A percentile compares a stretch with the other conserved stretches of the same genome.
These are phyloP conservation scores for Phaeosphaeriaceae sp. DNA, from an alignment of 2,329 filamentous ascomycete genomes.

Conservation along the genomic window DNA sequence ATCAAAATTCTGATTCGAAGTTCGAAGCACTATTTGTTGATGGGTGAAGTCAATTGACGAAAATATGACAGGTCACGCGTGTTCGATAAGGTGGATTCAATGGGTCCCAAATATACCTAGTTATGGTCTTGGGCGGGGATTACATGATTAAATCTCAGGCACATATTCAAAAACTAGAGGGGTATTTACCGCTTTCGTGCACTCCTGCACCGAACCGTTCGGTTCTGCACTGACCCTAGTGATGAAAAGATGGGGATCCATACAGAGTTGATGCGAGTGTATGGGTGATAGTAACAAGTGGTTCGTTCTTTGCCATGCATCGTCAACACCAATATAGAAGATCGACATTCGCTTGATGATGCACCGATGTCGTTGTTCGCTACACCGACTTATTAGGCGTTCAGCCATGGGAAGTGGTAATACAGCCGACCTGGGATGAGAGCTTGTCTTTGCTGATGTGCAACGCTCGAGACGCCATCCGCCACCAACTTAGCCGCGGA, in stretches of 20 bases:
- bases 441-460: constrained; percentile 11
- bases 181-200: constrained; percentile 21
- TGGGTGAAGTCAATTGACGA: neutral
- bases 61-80: constrained; percentile 5
- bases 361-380: constrained; percentile 24
- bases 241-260: constrained; percentile 17
- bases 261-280: constrained; percentile 20
- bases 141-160: neutral
- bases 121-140: neutral
- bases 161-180: too few relatives aligned
- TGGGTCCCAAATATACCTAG: neutral
- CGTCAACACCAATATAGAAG: constrained; percentile 9
- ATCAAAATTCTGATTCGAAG: too few relatives aligned
- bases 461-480: constrained; percentile 9
- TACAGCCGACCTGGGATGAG: constrained; percentile 8
- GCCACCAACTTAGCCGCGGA: constrained; percentile 20
- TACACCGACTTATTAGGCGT: constrained; percentile 17
- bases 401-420: constrained; percentile 10
- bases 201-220: constrained; percentile 30
- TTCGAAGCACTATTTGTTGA: neutral
- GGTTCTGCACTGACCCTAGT: constrained; percentile 23
- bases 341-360: constrained; percentile 19
- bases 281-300: constrained; percentile 18
- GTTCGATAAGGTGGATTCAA: constrained; percentile 3
- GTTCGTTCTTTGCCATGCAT: constrained; percentile 9